Percentiles rank a stretch among this genome's conserved stretches.
These are phyloP conservation scores for Salix koriyanagi DNA, from an alignment of 345 rosid genomes.

Conservation along the genomic window DNA sequence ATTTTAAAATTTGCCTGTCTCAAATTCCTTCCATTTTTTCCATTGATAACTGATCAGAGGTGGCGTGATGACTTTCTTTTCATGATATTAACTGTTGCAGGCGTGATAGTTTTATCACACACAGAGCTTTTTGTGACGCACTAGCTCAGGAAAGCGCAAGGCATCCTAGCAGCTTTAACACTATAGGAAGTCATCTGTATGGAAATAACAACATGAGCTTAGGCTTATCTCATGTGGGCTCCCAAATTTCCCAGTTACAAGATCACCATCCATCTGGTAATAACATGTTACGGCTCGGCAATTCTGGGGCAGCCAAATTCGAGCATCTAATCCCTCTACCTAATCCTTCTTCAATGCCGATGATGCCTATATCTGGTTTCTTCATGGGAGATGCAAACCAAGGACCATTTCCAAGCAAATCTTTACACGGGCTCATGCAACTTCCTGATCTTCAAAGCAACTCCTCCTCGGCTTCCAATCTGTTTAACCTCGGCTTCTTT, in stretches of 20 bases:
- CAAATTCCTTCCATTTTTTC: not conserved
- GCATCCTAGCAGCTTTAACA: conserved; percentile 11
- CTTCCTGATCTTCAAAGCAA: conserved; percentile 13
- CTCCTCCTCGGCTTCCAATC: not conserved
- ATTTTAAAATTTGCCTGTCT: not conserved
- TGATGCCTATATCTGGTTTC: conserved; percentile 13
- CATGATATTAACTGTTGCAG: conserved; percentile 1
- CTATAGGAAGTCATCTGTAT: conserved; percentile 17
- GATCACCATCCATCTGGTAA: conserved; percentile 14
- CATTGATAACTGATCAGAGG: not conserved
- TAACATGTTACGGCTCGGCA: conserved; percentile 8
- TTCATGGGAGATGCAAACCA: conserved; percentile 14
- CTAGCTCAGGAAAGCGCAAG: conserved; percentile 29
- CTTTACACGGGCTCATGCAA: conserved; percentile 20
- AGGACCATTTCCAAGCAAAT: conserved; percentile 5
- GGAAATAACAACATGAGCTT: conserved; percentile 21
- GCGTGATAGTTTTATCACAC: conserved; percentile 27
- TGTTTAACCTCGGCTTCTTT: conserved; percentile 15
- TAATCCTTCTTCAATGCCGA: conserved; percentile 6
- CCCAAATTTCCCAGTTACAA: conserved; percentile 14
- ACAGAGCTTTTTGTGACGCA: conserved; percentile 27
- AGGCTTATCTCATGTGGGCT: conserved; percentile 18
- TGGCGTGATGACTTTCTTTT: not conserved
- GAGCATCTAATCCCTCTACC: conserved; percentile 18
- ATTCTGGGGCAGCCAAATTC: conserved; percentile 7